Evolutionary conservation across 495 filamentous ascomycete species (phyloP).

Genomic region (Tuber indicum): DNA sequence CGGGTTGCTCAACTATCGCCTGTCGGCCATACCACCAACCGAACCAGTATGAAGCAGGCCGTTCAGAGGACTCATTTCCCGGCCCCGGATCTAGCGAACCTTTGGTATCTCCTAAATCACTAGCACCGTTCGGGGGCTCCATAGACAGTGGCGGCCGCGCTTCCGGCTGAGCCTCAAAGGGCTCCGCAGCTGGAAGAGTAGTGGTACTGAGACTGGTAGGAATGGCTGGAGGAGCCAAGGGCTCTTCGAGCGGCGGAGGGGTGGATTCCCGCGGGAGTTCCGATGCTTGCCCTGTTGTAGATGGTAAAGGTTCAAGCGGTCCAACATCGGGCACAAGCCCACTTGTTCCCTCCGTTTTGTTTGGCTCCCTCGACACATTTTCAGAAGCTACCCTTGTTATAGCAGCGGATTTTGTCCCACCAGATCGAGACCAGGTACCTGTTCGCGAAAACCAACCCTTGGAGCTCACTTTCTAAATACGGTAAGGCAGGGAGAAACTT

Average conservation of each 20-base stretch:
- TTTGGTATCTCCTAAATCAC: constrained; percentile 15
- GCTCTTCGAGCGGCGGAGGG: constrained; percentile 2
- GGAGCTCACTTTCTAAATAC: constrained; percentile 22
- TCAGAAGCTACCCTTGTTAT: constrained; percentile 27
- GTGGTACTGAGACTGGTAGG: neutral
- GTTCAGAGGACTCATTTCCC: constrained; percentile 4
- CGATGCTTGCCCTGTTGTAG: constrained; percentile 9
- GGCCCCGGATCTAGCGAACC: neutral
- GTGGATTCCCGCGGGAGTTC: constrained; percentile 20
- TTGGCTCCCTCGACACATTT: constrained; percentile 16
- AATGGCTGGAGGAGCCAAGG: constrained; percentile 9
- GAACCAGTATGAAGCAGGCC: constrained; percentile 29
- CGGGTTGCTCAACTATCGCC: constrained; percentile 9
- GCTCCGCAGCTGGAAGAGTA: neutral
- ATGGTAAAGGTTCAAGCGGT: constrained; percentile 4
- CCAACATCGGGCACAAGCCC: constrained; percentile 5
- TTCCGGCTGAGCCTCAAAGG: constrained; percentile 8
- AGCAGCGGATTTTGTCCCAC: constrained; percentile 26
- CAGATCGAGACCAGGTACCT: constrained; percentile 32
- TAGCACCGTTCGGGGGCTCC: constrained; percentile 14
- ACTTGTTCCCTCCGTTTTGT: constrained; percentile 8
- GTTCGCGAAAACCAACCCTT: constrained; percentile 34
- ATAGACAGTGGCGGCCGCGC: neutral
- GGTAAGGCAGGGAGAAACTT: constrained; percentile 20
- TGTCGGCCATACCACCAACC: constrained; percentile 39